These are phyloP conservation scores for Calonectria leucothoes DNA, from an alignment of 2,329 filamentous ascomycete species.

Conservation along the genomic window DNA sequence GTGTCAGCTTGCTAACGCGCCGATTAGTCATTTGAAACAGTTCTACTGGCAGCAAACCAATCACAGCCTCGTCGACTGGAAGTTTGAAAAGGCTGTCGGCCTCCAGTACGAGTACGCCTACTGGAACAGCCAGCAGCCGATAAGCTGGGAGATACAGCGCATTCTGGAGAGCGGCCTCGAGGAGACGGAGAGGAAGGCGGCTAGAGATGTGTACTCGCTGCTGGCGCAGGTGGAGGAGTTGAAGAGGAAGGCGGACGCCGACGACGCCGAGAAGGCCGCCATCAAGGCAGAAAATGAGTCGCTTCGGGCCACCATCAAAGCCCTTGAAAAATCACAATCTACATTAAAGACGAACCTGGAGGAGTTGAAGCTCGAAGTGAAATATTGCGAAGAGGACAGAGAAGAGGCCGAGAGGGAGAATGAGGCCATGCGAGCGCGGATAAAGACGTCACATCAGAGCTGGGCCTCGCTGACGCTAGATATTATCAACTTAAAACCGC, in stretches of 20 bases:
- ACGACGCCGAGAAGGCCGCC: neutral
- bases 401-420: neutral
- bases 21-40: neutral
- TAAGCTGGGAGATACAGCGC: neutral
- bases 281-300: neutral
- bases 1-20: neutral
- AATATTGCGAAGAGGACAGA: neutral
- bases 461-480: neutral
- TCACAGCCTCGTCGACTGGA: neutral
- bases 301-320: neutral
- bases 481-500: neutral
- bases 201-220: neutral
- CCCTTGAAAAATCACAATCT: neutral
- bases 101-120: neutral
- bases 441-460: neutral
- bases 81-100: neutral
- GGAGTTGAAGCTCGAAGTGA: neutral
- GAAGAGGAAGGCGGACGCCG: neutral
- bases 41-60: neutral
- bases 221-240: neutral
- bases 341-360: neutral
- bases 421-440: neutral
- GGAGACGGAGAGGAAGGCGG: neutral
- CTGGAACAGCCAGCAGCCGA: neutral
- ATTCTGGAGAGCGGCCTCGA: neutral